Evolutionary conservation across 139 green algal genomes (phyloP).

Genomic region (Volvox reticuliferus): DNA sequence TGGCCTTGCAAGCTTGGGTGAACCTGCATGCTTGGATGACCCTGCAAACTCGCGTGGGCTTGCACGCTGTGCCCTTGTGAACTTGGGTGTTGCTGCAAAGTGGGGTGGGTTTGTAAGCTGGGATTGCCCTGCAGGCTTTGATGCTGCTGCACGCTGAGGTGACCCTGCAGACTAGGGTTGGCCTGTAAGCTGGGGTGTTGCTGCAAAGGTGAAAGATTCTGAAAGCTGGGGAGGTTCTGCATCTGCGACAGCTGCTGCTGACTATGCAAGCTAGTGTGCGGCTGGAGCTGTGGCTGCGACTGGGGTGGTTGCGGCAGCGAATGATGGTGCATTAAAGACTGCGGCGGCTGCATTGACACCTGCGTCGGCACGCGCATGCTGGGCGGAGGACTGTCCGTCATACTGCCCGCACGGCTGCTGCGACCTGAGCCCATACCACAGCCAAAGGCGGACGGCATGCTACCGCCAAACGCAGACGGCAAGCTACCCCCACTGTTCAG

Average conservation of each 20-base stretch:
- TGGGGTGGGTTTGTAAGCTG: slow-evolving; percentile 9
- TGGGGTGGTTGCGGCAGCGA: slow-evolving; percentile 27
- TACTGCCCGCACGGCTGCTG: slow-evolving; percentile 39
- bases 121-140: slow-evolving; percentile 2
- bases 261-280: slow-evolving; percentile 5
- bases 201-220: not conserved
- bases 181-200: slow-evolving; percentile 5
- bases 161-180: not conserved
- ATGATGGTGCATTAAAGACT: not conserved
- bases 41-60: not conserved
- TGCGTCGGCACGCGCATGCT: slow-evolving; percentile 6
- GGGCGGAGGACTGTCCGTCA: slow-evolving; percentile 48
- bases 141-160: not conserved
- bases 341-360: not conserved
- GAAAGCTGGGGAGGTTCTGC: slow-evolving; percentile 1
- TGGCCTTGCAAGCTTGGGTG: slow-evolving; percentile 3
- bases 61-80: slow-evolving; percentile 28
- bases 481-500: not conserved
- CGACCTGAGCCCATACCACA: slow-evolving; percentile 32
- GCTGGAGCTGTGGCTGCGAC: not conserved
- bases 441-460: slow-evolving; percentile 17
- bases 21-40: not conserved
- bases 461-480: slow-evolving; percentile 11
- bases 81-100: not conserved
- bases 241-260: not conserved